phyloP scores from a whole-genome alignment of 352 stramenopile genomes.

The Pythium rishiriense region DNA sequence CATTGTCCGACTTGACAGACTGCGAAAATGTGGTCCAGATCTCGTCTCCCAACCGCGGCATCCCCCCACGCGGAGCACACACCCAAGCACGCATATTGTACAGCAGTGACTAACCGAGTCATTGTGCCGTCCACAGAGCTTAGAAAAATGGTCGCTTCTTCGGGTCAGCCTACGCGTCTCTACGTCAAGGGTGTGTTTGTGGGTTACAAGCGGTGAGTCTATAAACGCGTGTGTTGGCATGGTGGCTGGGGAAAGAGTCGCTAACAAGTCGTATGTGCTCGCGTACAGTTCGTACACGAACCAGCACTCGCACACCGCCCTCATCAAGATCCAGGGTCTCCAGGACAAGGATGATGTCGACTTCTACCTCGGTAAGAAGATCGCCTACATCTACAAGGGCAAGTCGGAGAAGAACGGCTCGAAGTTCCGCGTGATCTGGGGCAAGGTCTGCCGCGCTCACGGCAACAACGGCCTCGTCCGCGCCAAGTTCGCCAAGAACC shows the following conservation, averaged over 20 bases:
- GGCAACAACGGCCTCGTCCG: slow-evolving; percentile 98
- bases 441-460: slow-evolving; percentile 97
- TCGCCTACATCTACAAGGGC: slow-evolving; percentile 99
- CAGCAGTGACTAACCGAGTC: slow-evolving; percentile 1
- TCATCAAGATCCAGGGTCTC: slow-evolving; percentile 99
- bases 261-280: neutral
- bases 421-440: slow-evolving; percentile 99
- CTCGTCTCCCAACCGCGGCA: neutral
- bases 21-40: neutral
- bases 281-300: slow-evolving; percentile 89
- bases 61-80: neutral
- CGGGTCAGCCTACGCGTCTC: slow-evolving; percentile 93
- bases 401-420: slow-evolving; percentile 93
- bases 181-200: slow-evolving; percentile 99
- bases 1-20: no score
- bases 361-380: slow-evolving; percentile 99
- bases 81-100: neutral
- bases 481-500: slow-evolving; percentile 98
- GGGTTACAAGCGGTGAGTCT: slow-evolving; percentile 95
- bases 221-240: neutral
- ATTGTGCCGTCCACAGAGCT: slow-evolving; percentile 46
- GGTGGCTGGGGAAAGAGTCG: no score
- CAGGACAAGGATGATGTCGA: slow-evolving; percentile 97
- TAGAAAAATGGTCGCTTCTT: slow-evolving; percentile 90
- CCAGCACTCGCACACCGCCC: slow-evolving; percentile 97